These are phyloP conservation scores for Yamadazyma triangularis DNA, from an alignment of 1,139 yeast genomes.

Conservation along the genomic window DNA sequence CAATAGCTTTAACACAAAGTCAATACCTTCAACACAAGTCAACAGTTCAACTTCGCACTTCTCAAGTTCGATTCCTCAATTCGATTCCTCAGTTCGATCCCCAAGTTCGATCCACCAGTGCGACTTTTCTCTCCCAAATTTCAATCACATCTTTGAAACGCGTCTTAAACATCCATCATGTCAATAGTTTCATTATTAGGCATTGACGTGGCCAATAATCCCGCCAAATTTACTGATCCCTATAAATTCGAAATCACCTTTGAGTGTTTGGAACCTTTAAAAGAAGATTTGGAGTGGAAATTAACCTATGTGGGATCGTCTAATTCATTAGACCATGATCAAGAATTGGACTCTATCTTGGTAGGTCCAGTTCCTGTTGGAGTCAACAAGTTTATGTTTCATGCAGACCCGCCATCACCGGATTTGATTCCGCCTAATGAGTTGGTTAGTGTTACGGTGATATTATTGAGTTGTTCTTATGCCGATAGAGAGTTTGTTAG, in stretches of 20 bases:
- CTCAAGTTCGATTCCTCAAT: no score
- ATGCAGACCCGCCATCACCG: slow-evolving; percentile 96
- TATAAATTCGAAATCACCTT: slow-evolving; percentile 96
- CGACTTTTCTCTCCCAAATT: not conserved
- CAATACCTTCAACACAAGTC: no score
- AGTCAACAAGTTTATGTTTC: slow-evolving; percentile 83
- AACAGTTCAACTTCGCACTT: no score
- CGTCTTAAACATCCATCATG: slow-evolving; percentile 41
- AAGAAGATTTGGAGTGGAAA: slow-evolving; percentile 96
- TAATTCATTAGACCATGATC: slow-evolving; percentile 90
- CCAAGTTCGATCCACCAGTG: not conserved
- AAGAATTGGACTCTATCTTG: slow-evolving; percentile 87
- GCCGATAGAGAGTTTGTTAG: slow-evolving; percentile 92
- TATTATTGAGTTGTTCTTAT: slow-evolving; percentile 85
- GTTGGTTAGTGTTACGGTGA: slow-evolving; percentile 91
- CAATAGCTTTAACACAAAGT: no score
- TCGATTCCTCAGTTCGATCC: no score
- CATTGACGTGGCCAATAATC: slow-evolving; percentile 88
- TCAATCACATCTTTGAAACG: slow-evolving; percentile 1
- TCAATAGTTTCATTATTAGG: slow-evolving; percentile 92
- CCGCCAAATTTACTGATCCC: slow-evolving; percentile 90
- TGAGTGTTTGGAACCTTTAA: slow-evolving; percentile 89
- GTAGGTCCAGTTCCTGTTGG: slow-evolving; percentile 99
- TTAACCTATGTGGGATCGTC: slow-evolving; percentile 95
- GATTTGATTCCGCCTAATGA: slow-evolving; percentile 95